Evolutionary conservation across 345 rosid genomes (phyloP), one percentile per base, ranked within the genome.

Genomic region (Psidium guajava): DNA sequence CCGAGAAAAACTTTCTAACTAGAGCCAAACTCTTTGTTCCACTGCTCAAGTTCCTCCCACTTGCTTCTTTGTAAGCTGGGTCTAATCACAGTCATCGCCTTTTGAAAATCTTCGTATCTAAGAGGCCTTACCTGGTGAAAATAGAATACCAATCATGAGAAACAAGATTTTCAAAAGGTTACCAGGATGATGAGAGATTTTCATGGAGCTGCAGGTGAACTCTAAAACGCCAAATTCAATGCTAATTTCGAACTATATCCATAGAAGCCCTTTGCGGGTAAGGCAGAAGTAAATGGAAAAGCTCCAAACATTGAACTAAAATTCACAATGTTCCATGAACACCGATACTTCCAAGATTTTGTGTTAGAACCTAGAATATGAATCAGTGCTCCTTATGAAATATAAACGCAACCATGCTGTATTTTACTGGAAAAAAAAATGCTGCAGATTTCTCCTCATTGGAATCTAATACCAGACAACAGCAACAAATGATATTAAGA

Each of bases 11-110:
- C 47, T 12, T 8, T 5, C 40, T 69, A 69, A 69, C 80, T 92
- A 28, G 98, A 93, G 83, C 99, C 99, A 59, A 95, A 97, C 86
- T 97, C 98, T 64, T 88, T 89, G 88, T 95, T 97, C 98, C 98
- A 97, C 85, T 85, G 93, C 84, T 97, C 97, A 83, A 95, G 96
- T 82, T 97, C 98, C 92, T 93, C 95, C 98, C 98, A 95, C 89
- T 93, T 97, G 91, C 95, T 97, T 91, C 86, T 91, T 89, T 91
- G 95, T 88, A 97, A 91, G 89, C 99, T 95, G 8, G 99, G 98
- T 88, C 98, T 93, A 85, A 95, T 95, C 51, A 95, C 98, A 2
- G 92, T 49, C 98, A 97, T 93, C 12, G 98, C 98, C 92, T 91
- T 92, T 87, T 88, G 80, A 84, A 97, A 95, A 87, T 97, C 99